A percentile compares a stretch with the other conserved stretches of the same genome.
Conservation (phyloP, 1,284 basidiomycete species). For the Ganoderma lingzhi region DNA sequence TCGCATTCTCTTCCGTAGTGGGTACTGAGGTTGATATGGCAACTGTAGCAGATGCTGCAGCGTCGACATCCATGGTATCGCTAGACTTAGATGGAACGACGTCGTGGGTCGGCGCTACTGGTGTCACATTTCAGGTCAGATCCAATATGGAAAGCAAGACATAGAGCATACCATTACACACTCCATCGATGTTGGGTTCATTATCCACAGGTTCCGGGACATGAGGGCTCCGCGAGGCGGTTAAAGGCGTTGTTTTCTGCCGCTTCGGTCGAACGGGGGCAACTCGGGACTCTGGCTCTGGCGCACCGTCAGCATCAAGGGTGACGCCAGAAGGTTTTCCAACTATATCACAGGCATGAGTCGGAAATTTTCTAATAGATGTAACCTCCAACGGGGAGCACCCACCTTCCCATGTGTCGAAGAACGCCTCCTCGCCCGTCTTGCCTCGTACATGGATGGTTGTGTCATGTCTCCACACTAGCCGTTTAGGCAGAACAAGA, state of each 20-base stretch:
- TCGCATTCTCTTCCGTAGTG: not conserved
- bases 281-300: not conserved
- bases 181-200: not conserved
- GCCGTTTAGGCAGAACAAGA: constrained; percentile 18
- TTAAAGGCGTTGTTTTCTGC: not conserved
- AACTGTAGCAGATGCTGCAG: not conserved
- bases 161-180: not conserved
- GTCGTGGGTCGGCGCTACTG: not conserved
- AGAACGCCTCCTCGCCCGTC: constrained; percentile 20
- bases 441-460: constrained; percentile 19
- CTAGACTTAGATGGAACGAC: not conserved
- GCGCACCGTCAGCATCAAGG: not conserved
- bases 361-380: not conserved
- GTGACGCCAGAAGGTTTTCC: not conserved
- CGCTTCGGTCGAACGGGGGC: constrained; percentile 10
- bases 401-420: constrained; percentile 19
- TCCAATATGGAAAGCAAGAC: not conserved
- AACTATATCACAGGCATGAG: not conserved
- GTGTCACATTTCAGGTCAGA: not conserved
- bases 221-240: not conserved
- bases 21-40: not conserved
- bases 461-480: constrained; percentile 20
- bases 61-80: not conserved
- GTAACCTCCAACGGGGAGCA: not conserved
- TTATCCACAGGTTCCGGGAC: not conserved